Conservation (phyloP, 805 yeast species). For the Dipodascopsis tothii region DNA sequence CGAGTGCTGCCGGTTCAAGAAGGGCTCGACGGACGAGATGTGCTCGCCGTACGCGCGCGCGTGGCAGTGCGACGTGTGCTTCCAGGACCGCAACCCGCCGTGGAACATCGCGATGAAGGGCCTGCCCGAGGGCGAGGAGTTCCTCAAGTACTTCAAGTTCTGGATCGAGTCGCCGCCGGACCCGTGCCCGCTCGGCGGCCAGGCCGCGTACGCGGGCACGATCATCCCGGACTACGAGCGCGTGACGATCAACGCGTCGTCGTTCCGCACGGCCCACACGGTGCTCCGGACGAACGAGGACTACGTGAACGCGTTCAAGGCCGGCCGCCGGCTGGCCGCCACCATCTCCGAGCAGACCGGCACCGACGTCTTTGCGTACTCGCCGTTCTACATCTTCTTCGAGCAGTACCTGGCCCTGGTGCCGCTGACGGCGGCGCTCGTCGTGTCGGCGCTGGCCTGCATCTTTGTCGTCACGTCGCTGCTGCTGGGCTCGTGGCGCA, state of each 20-base stretch:
- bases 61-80: constrained; percentile 60
- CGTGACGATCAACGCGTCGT: constrained; percentile 44
- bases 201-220: constrained; percentile 74
- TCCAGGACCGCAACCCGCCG: constrained; percentile 45
- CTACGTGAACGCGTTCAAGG: constrained; percentile 70
- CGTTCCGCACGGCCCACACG: constrained; percentile 71
- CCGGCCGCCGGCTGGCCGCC: constrained; percentile 57
- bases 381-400: constrained; percentile 87
- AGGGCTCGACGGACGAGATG: constrained; percentile 41
- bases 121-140: constrained; percentile 68
- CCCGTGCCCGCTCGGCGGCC: constrained; percentile 92
- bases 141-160: constrained; percentile 60
- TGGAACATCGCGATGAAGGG: constrained; percentile 75
- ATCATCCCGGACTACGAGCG: constrained; percentile 40
- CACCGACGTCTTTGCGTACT: constrained; percentile 72
- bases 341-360: constrained; percentile 39
- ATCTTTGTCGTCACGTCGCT: constrained; percentile 49
- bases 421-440: constrained; percentile 46
- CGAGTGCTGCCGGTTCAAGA: constrained; percentile 73
- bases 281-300: constrained; percentile 79
- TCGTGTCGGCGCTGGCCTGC: constrained; percentile 45
- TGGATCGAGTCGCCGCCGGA: constrained; percentile 85
- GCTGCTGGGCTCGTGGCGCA: constrained; percentile 58
- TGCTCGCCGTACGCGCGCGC: constrained; percentile 22
- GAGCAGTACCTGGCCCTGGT: constrained; percentile 74